Conservation (phyloP, 2,329 filamentous ascomycete species). For the Claviceps sp. region DNA sequence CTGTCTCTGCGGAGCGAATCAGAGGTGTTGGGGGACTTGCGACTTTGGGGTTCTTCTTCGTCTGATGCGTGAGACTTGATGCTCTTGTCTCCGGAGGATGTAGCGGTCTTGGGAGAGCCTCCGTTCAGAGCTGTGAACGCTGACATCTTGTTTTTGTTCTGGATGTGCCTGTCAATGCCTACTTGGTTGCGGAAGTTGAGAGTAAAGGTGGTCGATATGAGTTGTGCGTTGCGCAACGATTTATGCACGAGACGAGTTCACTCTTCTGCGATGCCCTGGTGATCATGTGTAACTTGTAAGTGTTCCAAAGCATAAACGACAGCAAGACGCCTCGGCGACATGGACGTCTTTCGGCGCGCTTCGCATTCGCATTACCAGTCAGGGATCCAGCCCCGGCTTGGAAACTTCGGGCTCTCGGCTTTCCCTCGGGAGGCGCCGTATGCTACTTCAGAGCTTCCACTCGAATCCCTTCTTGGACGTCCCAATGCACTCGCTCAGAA, state of each 20-base stretch:
- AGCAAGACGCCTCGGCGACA: slow-evolving; percentile 6
- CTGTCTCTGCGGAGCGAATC: slow-evolving; percentile 23
- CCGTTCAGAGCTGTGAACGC: slow-evolving; percentile 40
- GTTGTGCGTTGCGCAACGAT: not conserved
- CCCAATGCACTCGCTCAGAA: not conserved
- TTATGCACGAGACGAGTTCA: not conserved
- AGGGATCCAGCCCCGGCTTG: slow-evolving; percentile 6
- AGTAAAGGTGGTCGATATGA: not conserved
- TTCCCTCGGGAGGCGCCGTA: not conserved
- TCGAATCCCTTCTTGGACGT: too few relatives aligned
- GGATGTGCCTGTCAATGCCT: not conserved
- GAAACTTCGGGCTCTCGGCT: not conserved
- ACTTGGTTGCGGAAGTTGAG: not conserved
- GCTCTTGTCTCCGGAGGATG: slow-evolving; percentile 18
- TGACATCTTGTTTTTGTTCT: slow-evolving; percentile 24
- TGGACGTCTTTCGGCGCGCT: slow-evolving; percentile 3
- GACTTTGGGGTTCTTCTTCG: slow-evolving; percentile 2
- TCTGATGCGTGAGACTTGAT: slow-evolving; percentile 10
- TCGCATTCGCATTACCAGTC: not conserved
- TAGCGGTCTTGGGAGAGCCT: slow-evolving; percentile 30
- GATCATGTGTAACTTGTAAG: not conserved
- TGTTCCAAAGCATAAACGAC: not conserved
- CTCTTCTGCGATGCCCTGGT: not conserved
- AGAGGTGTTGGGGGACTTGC: slow-evolving; percentile 12
- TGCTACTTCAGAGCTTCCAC: not conserved